A percentile compares a stretch with the other conserved stretches of the same genome.
phyloP scores from a whole-genome alignment of 257 asterid genomes.

The Solanum commersonii region DNA sequence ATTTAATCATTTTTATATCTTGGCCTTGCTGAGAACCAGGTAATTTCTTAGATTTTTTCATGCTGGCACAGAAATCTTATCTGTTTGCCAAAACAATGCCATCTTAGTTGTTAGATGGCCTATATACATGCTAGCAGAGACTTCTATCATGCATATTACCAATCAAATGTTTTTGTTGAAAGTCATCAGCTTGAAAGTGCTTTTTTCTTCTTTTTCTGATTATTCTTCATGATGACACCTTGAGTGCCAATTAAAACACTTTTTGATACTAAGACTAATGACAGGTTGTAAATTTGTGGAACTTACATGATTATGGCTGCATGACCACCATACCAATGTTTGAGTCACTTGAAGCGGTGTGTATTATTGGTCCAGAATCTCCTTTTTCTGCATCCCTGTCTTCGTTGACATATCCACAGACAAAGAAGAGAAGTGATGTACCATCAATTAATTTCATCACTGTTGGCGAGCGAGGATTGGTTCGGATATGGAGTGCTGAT shows the following conservation, averaged over 20 bases:
- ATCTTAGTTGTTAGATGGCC: not conserved
- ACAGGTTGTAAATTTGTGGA: conserved; percentile 91
- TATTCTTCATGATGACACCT: not conserved
- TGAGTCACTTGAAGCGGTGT: conserved; percentile 85
- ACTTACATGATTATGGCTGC: conserved; percentile 70
- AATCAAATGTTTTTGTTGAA: not conserved
- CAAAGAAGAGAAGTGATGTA: conserved; percentile 37
- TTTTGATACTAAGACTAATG: conserved; percentile 15
- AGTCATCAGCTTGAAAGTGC: not conserved
- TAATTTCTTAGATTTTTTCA: not conserved
- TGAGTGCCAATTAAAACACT: not conserved
- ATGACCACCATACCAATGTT: conserved; percentile 63
- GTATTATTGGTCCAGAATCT: conserved; percentile 46
- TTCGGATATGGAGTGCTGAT: conserved; percentile 84
- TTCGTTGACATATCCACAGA: conserved; percentile 25
- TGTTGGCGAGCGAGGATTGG: conserved; percentile 94
- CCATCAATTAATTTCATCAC: conserved; percentile 61
- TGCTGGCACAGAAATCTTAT: not conserved
- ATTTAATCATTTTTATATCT: not conserved
- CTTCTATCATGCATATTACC: not conserved
- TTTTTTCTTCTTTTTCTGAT: not conserved
- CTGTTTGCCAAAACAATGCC: not conserved
- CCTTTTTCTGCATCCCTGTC: conserved; percentile 45
- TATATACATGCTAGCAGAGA: not conserved
- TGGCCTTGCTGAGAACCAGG: not conserved